Conservation (phyloP, 805 yeast genomes). For the Ogataea paraovalis region DNA sequence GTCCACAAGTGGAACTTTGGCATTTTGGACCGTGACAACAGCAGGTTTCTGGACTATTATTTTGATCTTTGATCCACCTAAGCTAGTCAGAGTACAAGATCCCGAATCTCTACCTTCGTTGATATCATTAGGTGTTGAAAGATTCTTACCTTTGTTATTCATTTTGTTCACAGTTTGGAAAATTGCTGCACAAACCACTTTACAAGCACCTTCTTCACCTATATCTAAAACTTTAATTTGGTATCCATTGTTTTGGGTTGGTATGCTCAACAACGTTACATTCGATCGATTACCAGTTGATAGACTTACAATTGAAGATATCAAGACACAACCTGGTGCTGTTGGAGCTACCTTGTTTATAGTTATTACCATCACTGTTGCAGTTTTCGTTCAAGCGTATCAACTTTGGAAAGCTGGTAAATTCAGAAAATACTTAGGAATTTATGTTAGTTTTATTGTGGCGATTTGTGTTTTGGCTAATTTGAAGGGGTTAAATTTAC, state of each 20-base stretch:
- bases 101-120: constrained; percentile 54
- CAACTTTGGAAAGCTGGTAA: constrained; percentile 76
- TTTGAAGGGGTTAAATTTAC: constrained; percentile 65
- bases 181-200: constrained; percentile 47
- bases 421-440: constrained; percentile 52
- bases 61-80: constrained; percentile 77
- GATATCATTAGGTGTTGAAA: constrained; percentile 64
- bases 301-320: constrained; percentile 67
- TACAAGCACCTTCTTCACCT: constrained; percentile 36
- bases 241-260: constrained; percentile 83
- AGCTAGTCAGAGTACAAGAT: constrained; percentile 48
- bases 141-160: constrained; percentile 73
- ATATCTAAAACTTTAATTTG: constrained; percentile 50
- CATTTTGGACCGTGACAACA: constrained; percentile 57
- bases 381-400: constrained; percentile 71
- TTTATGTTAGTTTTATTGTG: constrained; percentile 46
- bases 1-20: constrained; percentile 36
- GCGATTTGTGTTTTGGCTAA: constrained; percentile 42
- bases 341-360: constrained; percentile 56
- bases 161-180: constrained; percentile 69
- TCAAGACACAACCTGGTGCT: constrained; percentile 76
- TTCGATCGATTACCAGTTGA: constrained; percentile 89
- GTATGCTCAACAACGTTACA: constrained; percentile 79
- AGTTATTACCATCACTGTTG: constrained; percentile 40
- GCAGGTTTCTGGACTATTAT: constrained; percentile 84